Evolutionary conservation across 306 rosid species (phyloP).

Genomic region (Luffa aegyptiaca): DNA sequence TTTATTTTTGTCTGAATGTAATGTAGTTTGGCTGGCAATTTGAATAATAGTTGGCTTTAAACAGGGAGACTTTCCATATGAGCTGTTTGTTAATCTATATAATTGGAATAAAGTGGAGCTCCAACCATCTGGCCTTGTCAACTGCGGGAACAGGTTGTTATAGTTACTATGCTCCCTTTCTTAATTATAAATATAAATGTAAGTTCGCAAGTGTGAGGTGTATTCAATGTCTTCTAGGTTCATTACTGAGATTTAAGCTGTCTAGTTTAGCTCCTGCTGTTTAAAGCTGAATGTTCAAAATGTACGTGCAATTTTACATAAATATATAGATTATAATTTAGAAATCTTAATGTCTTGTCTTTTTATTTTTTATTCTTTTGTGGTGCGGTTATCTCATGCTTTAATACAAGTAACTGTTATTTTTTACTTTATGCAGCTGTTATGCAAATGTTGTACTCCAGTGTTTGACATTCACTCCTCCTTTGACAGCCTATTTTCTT

Average conservation of each 20-base stretch:
- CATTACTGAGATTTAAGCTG: not conserved
- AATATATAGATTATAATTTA: not conserved
- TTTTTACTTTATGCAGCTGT: slow-evolving; percentile 48
- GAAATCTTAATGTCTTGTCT: not conserved
- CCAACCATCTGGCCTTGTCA: slow-evolving; percentile 15
- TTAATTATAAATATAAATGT: no score
- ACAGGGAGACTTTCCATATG: slow-evolving; percentile 10
- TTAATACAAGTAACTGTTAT: not conserved
- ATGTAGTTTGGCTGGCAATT: not conserved
- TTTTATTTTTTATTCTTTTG: not conserved
- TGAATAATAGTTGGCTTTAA: not conserved
- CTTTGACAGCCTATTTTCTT: slow-evolving; percentile 78
- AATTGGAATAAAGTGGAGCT: slow-evolving; percentile 17
- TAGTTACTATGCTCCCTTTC: not conserved
- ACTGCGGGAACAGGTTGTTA: slow-evolving; percentile 16
- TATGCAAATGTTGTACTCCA: slow-evolving; percentile 93
- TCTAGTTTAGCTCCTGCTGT: not conserved
- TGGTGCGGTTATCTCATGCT: not conserved
- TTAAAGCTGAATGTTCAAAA: not conserved
- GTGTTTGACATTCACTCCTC: slow-evolving; percentile 89
- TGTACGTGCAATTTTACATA: not conserved
- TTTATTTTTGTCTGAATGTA: not conserved
- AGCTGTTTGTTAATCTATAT: slow-evolving; percentile 10
- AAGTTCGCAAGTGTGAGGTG: not conserved
- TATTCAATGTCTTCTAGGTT: not conserved